These are phyloP conservation scores for Lentinus tigrinus DNA, from an alignment of 768 basidiomycete species.

Conservation along the genomic window DNA sequence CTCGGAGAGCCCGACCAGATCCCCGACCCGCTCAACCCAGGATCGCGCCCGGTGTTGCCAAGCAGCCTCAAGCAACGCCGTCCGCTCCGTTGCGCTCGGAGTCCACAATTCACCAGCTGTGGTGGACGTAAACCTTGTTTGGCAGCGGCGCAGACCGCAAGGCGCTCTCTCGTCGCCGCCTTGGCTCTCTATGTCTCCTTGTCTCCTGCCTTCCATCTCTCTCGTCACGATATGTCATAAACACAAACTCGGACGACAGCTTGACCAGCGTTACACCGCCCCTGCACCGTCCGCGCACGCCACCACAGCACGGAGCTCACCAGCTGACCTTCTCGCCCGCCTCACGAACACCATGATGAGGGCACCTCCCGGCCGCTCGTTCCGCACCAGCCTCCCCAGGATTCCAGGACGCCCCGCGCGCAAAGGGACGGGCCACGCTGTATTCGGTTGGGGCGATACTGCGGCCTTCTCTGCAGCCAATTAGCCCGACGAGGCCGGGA, in stretches of 20 bases:
- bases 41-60: too few relatives aligned
- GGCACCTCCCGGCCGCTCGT: conserved; percentile 7
- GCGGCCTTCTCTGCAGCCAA: background rate
- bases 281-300: conserved; percentile 9
- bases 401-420: background rate
- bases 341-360: conserved; percentile 11
- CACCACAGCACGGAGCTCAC: conserved; percentile 2
- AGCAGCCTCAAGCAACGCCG: too few relatives aligned
- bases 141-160: too few relatives aligned
- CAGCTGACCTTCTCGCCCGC: conserved; percentile 13
- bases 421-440: background rate
- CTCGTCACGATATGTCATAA: background rate
- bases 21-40: too few relatives aligned
- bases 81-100: too few relatives aligned
- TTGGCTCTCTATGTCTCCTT: too few relatives aligned
- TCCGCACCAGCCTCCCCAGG: conserved; percentile 4
- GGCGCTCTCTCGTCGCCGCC: too few relatives aligned
- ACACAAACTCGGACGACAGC: background rate
- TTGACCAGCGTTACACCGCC: conserved; percentile 3
- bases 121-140: too few relatives aligned
- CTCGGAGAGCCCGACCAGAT: background rate
- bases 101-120: too few relatives aligned
- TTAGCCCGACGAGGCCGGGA: background rate
- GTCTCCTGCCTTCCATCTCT: too few relatives aligned
- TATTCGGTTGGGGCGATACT: background rate